Percentiles rank a stretch among this genome's conserved stretches.
These are phyloP conservation scores for Thamnidium elegans DNA, from an alignment of 192 early-diverging fungal species.

Conservation along the genomic window DNA sequence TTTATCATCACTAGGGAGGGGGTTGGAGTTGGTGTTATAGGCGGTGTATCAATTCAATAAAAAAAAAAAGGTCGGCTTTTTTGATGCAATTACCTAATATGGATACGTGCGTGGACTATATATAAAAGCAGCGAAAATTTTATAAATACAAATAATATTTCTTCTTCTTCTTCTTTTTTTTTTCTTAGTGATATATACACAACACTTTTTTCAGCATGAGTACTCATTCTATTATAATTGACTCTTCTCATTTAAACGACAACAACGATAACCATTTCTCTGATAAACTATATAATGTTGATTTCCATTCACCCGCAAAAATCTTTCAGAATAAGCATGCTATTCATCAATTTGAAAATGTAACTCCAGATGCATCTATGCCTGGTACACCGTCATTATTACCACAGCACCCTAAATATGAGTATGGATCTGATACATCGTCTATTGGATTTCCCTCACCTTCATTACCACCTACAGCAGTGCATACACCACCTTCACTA, in stretches of 20 bases:
- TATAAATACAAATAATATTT: neutral
- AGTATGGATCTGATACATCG: neutral
- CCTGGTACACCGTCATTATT: slow-evolving; percentile 29
- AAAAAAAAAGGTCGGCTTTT: too few species aligned
- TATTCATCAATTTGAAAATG: slow-evolving; percentile 32
- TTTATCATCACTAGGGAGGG: too few species aligned
- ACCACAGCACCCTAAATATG: neutral
- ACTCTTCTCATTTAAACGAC: neutral
- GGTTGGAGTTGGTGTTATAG: too few species aligned
- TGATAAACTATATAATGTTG: slow-evolving; percentile 22
- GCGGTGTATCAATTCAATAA: too few species aligned
- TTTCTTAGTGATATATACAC: neutral
- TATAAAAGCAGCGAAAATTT: too few species aligned
- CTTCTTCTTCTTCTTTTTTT: slow-evolving; percentile 1
- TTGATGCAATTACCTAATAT: too few species aligned
- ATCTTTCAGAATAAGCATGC: slow-evolving; percentile 24
- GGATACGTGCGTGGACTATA: too few species aligned
- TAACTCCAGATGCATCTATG: slow-evolving; percentile 33
- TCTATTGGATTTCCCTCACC: slow-evolving; percentile 10
- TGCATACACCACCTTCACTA: slow-evolving; percentile 33
- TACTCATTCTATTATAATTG: neutral
- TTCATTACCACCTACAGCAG: slow-evolving; percentile 13
- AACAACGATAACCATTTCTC: neutral
- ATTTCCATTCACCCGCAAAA: slow-evolving; percentile 35
- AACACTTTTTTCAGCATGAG: neutral